Conservation (phyloP, 2,329 filamentous ascomycete species). For the Penicillium concentricum region DNA sequence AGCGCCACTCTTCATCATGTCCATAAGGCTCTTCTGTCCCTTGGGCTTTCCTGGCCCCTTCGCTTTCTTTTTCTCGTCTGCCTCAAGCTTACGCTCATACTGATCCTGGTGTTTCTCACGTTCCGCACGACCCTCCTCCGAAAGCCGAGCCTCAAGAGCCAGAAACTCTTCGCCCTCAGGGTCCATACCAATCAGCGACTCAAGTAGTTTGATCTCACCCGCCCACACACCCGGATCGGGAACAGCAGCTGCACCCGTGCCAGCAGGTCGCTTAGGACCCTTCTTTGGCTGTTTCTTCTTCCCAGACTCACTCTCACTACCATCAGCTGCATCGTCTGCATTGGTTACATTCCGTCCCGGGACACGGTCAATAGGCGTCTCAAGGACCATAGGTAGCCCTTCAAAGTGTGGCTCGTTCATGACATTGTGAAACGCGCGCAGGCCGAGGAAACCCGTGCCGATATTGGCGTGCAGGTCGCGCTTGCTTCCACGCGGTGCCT, state of each 20-base stretch:
- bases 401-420: conserved; percentile 79
- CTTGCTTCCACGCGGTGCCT: conserved; percentile 77
- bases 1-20: conserved; percentile 32
- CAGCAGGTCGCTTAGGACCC: conserved; percentile 20
- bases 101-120: conserved; percentile 74
- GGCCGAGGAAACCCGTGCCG: conserved; percentile 86
- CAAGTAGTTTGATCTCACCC: conserved; percentile 89
- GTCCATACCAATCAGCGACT: conserved; percentile 83
- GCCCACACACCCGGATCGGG: conserved; percentile 88
- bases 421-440: conserved; percentile 85
- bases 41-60: conserved; percentile 42
- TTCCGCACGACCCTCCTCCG: conserved; percentile 67
- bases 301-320: conserved; percentile 18
- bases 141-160: conserved; percentile 62
- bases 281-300: conserved; percentile 25
- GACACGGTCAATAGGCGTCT: conserved; percentile 87
- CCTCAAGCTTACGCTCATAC: conserved; percentile 70
- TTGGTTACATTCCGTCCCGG: conserved; percentile 28
- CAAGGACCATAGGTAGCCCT: conserved; percentile 83
- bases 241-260: conserved; percentile 41
- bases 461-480: conserved; percentile 95
- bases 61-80: conserved; percentile 52
- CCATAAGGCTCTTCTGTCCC: conserved; percentile 35
- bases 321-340: conserved; percentile 19
- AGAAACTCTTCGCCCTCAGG: conserved; percentile 70